Percentiles rank a stretch among this genome's conserved stretches.
These are phyloP conservation scores for Spathaspora boniae DNA, from an alignment of 805 yeast genomes.

Conservation along the genomic window DNA sequence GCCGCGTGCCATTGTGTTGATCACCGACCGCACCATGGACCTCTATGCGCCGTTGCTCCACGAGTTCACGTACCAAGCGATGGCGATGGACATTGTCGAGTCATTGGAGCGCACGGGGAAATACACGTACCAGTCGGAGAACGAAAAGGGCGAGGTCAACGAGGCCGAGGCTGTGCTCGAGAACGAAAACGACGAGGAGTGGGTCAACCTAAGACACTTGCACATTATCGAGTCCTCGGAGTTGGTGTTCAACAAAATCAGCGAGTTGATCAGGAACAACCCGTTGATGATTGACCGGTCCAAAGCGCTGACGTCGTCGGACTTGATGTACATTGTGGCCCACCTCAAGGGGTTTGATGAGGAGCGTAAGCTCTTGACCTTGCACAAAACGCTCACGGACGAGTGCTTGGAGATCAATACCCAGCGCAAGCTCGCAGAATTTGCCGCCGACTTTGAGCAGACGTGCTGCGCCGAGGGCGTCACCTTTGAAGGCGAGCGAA, in stretches of 20 bases:
- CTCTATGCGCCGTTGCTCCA: conserved; percentile 80
- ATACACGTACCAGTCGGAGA: conserved; percentile 54
- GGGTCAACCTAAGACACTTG: conserved; percentile 66
- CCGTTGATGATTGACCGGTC: conserved; percentile 71
- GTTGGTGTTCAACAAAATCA: conserved; percentile 52
- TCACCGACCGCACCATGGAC: conserved; percentile 84
- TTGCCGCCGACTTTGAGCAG: conserved; percentile 82
- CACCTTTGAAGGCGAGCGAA: conserved; percentile 62
- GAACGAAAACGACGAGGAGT: conserved; percentile 66
- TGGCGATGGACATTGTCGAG: conserved; percentile 73
- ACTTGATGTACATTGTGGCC: conserved; percentile 72
- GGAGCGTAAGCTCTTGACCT: conserved; percentile 55
- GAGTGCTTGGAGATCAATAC: conserved; percentile 62
- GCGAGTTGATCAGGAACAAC: conserved; percentile 65
- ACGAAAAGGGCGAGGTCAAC: conserved; percentile 41
- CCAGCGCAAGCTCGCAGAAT: conserved; percentile 56
- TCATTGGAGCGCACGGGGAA: conserved; percentile 38
- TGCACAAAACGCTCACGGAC: conserved; percentile 61
- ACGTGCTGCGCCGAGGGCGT: conserved; percentile 70
- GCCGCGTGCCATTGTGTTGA: conserved; percentile 69
- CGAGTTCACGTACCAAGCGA: conserved; percentile 87
- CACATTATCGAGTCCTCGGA: conserved; percentile 77
- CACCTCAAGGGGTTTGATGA: conserved; percentile 64
- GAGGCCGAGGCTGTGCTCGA: conserved; percentile 39
- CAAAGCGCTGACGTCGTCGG: conserved; percentile 62